Evolutionary conservation across 331 rosid genomes (phyloP), one percentile per base, ranked within the genome.

Genomic region (Cydonia oblonga): DNA sequence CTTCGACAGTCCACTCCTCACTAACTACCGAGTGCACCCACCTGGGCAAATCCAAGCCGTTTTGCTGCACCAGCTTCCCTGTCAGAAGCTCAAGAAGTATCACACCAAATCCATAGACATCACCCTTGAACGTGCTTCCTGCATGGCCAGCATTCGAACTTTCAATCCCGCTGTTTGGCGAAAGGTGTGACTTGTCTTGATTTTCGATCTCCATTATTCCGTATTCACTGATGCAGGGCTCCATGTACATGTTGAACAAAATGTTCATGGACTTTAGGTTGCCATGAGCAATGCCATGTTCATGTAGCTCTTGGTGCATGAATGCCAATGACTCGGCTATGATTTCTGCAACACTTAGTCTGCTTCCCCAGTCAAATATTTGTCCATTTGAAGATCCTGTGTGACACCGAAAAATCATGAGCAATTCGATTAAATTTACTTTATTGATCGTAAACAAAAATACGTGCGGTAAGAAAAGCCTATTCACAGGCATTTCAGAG

Each of bases 201-300:
- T 76, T 81, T 65, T 87, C 90, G 2, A 73, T 70, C 18, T 72
- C 70, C 90, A 81, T 80, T 57, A 86, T 79, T 23, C 96, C 96
- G 23, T 90, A 90, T 66, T 90, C 93, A 51, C 90, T 83, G 58
- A 88, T 68, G 81, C 80, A 75, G 25, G 87, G 83, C 62, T 90
- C 80, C 85, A 83, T 86, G 4, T 82, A 76, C 60, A 57, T 83
- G 93, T 79, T 83, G 67, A 90, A 83, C 42, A 90, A 64, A 75
- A 90, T 86, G 86, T 90, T 90, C 35, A 78, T 88, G 68, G 92
- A 88, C 76, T 88, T 90, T 16, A 90, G 69, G 83, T 90, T 84
- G 2, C 92, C 96, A 67, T 87, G 92, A 63, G 81, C 77, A 77
- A 88, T 75, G 52, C 85, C 83, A 54, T 82, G 77, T 72, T 82